Evolutionary conservation across 495 filamentous ascomycete species (phyloP), one percentile per base, ranked within the genome.

Genomic region (Daldinia childiae): DNA sequence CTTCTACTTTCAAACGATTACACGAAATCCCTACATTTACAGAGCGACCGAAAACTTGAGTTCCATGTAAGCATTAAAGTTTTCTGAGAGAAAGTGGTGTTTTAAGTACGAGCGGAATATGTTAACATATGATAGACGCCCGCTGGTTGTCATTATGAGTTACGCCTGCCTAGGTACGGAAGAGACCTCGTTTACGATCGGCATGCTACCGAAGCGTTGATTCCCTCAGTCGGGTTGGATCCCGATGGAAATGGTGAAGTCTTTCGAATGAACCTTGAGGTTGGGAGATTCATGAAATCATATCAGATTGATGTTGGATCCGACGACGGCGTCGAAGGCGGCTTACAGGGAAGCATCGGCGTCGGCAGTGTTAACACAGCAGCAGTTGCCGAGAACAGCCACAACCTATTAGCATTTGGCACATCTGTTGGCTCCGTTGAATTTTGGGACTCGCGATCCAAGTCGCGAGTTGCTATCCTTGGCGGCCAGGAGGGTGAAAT

Each of bases 391-490:
- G 93, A 97, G 74, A 89, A 90, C 11, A 94, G 92, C 45, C 96
- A 99, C 78, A 94, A 93, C 45, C 85, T 99, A 11, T 85, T 95
- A 48, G 94, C 96, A 1, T 98, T 99, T 74, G 96, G 96, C 34
- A 98, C 96, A n/a, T 92, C 92, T 2, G 81, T 92, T 41, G 95
- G 96, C n/a, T 96, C 93, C 6, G 94, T 98, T 32, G 96, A 98
- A 71, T 93, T 98, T 69, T 99, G 93, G 91, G 96, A 99, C 77
- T 86, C 94, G 3, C 85, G 96, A 68, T 91, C 89, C 60, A 90
- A 93, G 75, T 89, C 88, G 62, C 86, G 93, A 29, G 90, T 95
- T n/a, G 93, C 92, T 24, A 83, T 93, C 21, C 82, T 99, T 4
- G 82, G 88, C 8, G 77, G 79, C 0, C 83, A 86, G 19, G 87